Conservation (phyloP, 2,329 filamentous ascomycete genomes). For the Trichoderma sp. region DNA sequence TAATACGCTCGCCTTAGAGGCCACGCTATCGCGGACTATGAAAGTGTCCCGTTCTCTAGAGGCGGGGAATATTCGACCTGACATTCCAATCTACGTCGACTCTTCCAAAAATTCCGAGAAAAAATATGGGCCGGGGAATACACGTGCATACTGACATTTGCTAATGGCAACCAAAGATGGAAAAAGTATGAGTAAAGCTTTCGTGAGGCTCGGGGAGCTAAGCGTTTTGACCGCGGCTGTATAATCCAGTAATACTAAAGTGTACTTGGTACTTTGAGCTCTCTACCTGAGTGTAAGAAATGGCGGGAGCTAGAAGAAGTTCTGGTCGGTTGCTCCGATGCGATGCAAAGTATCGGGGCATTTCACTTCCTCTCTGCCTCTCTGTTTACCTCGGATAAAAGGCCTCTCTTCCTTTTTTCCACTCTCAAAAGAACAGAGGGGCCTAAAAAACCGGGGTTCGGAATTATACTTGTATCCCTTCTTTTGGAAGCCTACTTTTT, state of each 20-base stretch:
- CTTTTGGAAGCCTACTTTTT: not conserved
- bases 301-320: not conserved
- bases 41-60: not conserved
- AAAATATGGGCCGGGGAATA: not conserved
- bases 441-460: not conserved
- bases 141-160: not conserved
- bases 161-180: not conserved
- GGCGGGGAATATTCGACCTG: not conserved
- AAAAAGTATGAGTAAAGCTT: not conserved
- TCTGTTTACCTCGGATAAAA: not conserved
- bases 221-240: not conserved
- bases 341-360: not conserved
- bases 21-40: not conserved
- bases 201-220: not conserved
- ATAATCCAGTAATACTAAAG: not conserved
- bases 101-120: not conserved
- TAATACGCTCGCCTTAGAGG: not conserved
- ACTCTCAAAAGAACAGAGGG: not conserved
- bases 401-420: not conserved
- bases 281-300: not conserved
- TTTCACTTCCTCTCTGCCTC: not conserved
- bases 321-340: not conserved
- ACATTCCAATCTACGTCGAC: not conserved
- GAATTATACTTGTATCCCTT: not conserved
- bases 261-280: too few relatives aligned